Conservation (phyloP, 2,329 filamentous ascomycete species). For the Lomentospora prolificans region DNA sequence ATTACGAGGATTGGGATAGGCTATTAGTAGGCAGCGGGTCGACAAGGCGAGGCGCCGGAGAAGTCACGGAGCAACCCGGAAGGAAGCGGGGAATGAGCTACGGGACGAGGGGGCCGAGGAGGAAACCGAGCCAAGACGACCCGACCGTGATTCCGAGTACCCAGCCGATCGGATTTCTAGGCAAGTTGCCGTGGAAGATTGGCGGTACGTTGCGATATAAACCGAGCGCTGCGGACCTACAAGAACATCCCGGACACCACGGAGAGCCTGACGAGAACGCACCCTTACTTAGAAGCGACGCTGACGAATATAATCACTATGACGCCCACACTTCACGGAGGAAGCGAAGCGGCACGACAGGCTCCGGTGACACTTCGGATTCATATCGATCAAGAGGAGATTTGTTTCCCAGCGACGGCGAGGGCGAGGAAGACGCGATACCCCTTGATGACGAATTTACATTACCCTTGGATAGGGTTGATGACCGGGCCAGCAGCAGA, state of each 20-base stretch:
- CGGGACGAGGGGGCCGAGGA: conserved; percentile 51
- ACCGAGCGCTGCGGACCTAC: conserved; percentile 81
- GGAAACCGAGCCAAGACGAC: conserved; percentile 60
- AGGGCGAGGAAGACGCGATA: conserved; percentile 84
- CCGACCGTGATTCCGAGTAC: conserved; percentile 86
- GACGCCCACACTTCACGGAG: conserved; percentile 20
- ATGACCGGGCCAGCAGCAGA: conserved; percentile 62
- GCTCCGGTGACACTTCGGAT: conserved; percentile 72
- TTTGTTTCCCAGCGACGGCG: conserved; percentile 78
- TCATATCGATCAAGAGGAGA: conserved; percentile 83
- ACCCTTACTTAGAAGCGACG: conserved; percentile 47
- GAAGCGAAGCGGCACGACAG: conserved; percentile 67
- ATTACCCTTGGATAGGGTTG: conserved; percentile 66
- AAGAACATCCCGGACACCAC: conserved; percentile 59
- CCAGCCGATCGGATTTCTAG: conserved; percentile 75
- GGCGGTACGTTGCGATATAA: conserved; percentile 78
- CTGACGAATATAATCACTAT: conserved; percentile 43
- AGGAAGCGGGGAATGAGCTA: conserved; percentile 84
- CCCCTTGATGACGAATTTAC: conserved; percentile 88
- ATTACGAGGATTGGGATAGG: conserved; percentile 75
- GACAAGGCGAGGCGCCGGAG: conserved; percentile 11
- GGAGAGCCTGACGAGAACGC: conserved; percentile 44
- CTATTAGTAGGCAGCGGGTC: conserved; percentile 60
- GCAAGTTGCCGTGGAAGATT: conserved; percentile 74
- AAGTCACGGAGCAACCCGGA: conserved; percentile 53